Conservation (phyloP, 768 basidiomycete genomes). For the Mycena vulgaris region DNA sequence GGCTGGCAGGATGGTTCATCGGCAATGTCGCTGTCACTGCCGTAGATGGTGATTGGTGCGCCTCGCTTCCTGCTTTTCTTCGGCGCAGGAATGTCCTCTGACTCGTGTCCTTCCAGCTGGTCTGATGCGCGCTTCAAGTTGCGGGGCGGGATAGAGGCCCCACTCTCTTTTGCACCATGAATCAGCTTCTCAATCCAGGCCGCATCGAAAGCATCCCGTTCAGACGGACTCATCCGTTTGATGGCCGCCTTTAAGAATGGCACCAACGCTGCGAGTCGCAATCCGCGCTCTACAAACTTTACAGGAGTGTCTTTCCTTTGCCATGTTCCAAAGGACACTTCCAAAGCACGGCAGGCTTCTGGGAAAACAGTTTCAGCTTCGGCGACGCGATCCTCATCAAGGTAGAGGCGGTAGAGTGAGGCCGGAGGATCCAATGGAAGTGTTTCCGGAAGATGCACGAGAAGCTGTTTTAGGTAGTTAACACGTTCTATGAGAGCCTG, state of each 20-base stretch:
- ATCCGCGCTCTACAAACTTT: background rate
- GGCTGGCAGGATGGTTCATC: background rate
- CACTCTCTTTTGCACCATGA: background rate
- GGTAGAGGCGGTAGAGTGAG: background rate
- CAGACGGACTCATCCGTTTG: background rate
- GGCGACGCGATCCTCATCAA: background rate
- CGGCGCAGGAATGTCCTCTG: background rate
- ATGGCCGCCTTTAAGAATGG: background rate
- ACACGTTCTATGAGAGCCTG: background rate
- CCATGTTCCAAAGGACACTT: conserved; percentile 4
- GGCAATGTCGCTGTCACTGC: background rate
- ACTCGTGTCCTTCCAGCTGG: background rate
- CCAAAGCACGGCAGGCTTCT: background rate
- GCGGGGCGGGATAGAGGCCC: background rate
- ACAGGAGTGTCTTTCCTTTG: background rate
- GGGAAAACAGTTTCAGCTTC: background rate
- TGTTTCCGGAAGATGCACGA: background rate
- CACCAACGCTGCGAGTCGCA: background rate
- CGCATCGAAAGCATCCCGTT: background rate
- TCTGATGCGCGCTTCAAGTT: no score
- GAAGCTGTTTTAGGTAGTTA: conserved; percentile 2
- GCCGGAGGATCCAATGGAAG: background rate
- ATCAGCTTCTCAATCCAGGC: conserved; percentile 1
- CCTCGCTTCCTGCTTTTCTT: background rate
- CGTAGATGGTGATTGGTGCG: background rate